Evolutionary conservation across 306 rosid species (phyloP).

Genomic region (Purshia tridentata): DNA sequence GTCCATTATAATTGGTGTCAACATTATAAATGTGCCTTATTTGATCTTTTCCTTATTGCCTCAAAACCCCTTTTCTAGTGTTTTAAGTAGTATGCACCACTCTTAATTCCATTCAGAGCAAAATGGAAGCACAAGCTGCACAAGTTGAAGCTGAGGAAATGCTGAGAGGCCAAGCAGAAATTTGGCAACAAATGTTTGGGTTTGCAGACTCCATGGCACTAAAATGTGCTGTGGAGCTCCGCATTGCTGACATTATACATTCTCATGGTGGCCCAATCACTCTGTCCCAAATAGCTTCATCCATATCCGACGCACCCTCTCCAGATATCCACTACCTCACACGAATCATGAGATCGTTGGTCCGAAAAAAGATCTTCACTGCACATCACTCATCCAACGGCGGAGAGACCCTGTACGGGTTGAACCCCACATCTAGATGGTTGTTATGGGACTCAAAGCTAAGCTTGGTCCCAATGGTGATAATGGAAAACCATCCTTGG

Average conservation of each 20-base stretch:
- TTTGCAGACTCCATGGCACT: constrained; percentile 22
- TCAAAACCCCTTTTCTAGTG: too few relatives aligned
- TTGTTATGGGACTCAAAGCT: constrained; percentile 11
- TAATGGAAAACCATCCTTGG: constrained; percentile 11
- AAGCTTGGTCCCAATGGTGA: constrained; percentile 7
- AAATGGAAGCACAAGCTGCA: constrained; percentile 4
- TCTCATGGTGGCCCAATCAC: constrained; percentile 10
- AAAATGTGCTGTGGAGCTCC: constrained; percentile 28
- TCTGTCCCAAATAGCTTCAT: constrained; percentile 18
- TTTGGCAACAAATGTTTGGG: constrained; percentile 12
- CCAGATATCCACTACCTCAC: constrained; percentile 17
- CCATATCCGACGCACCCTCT: not conserved
- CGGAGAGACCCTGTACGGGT: constrained; percentile 7
- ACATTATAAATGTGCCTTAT: too few relatives aligned
- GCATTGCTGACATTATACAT: constrained; percentile 23
- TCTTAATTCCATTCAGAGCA: too few relatives aligned
- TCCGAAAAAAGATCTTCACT: constrained; percentile 24
- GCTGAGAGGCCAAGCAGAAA: constrained; percentile 11
- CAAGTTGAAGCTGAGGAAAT: not conserved
- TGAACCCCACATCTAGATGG: constrained; percentile 13
- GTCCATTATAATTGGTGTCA: too few relatives aligned
- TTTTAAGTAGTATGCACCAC: too few relatives aligned
- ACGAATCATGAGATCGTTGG: constrained; percentile 24
- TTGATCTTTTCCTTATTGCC: too few relatives aligned
- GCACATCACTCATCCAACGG: constrained; percentile 12